phyloP scores from a whole-genome alignment of 1,284 basidiomycete species.

The Schizophyllum amplum region DNA sequence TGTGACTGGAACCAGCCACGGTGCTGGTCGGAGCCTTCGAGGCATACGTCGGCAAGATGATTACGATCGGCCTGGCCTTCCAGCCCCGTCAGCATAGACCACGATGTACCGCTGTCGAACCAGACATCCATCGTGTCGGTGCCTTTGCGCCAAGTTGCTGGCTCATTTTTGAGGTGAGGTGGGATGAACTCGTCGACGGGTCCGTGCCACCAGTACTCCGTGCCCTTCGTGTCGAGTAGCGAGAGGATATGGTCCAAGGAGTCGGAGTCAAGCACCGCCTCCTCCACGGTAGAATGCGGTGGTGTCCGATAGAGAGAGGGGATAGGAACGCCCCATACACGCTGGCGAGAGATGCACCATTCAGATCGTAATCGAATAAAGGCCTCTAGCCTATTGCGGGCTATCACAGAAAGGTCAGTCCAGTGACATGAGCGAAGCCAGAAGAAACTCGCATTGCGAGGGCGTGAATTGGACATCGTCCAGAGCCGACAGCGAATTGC shows the following conservation, averaged over 20 bases:
- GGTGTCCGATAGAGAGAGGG: constrained; percentile 75
- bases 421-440: constrained; percentile 5
- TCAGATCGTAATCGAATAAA: constrained; percentile 87
- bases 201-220: constrained; percentile 89
- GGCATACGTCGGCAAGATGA: constrained; percentile 69
- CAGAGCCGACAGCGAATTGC: constrained; percentile 66
- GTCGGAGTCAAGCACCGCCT: constrained; percentile 40
- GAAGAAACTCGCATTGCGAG: constrained; percentile 50
- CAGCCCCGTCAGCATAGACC: constrained; percentile 67
- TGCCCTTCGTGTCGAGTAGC: constrained; percentile 68
- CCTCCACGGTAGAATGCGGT: constrained; percentile 49
- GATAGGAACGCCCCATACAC: constrained; percentile 97
- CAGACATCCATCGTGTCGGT: constrained; percentile 98
- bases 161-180: constrained; percentile 38
- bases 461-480: constrained; percentile 76
- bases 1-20: constrained; percentile 99
- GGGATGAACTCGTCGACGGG: constrained; percentile 79
- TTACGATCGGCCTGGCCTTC: constrained; percentile 19
- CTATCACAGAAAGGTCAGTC: constrained; percentile 32
- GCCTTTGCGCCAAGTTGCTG: constrained; percentile 61
- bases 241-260: constrained; percentile 75
- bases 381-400: constrained; percentile 77
- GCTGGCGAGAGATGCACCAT: constrained; percentile 99
- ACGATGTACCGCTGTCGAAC: constrained; percentile 97
- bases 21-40: constrained; percentile 98